These are phyloP conservation scores for Helotiales sp. DNA, from an alignment of 2,329 filamentous ascomycete species.

Conservation along the genomic window DNA sequence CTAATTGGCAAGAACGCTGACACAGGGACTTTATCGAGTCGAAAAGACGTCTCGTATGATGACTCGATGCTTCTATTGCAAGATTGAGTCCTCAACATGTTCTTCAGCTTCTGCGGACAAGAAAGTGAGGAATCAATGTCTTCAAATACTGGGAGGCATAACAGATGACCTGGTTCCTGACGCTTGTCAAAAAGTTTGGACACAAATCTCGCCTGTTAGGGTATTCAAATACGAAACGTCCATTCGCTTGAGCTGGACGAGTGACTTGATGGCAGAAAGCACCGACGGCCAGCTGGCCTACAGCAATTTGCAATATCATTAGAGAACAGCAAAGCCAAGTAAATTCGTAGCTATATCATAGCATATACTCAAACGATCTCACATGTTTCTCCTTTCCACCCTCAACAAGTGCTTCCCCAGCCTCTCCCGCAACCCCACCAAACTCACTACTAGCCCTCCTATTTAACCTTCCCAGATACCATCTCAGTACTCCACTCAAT, in stretches of 20 bases:
- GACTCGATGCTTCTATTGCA: no score
- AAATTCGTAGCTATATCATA: conserved; percentile 16
- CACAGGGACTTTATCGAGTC: no score
- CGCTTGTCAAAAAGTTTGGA: no score
- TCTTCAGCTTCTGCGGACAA: no score
- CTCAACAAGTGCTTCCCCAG: conserved; percentile 14
- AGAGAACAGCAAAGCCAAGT: background rate
- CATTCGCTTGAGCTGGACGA: background rate
- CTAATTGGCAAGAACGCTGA: no score
- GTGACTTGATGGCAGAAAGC: background rate
- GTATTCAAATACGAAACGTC: no score
- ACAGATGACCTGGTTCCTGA: no score
- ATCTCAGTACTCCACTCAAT: conserved; percentile 43
- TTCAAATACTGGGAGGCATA: no score
- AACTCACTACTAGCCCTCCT: conserved; percentile 12
- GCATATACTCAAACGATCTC: conserved; percentile 25
- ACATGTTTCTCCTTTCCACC: conserved; percentile 4
- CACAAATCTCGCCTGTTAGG: no score
- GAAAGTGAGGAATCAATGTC: no score
- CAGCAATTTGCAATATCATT: background rate
- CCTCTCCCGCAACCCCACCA: conserved; percentile 21
- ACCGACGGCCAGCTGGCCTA: background rate
- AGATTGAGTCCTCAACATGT: no score
- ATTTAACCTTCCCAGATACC: conserved; percentile 32
- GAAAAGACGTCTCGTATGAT: no score